Percentiles rank a stretch among this genome's conserved stretches.
These are phyloP conservation scores for Tephrocybe sp. DNA, from an alignment of 768 basidiomycete genomes.

Conservation along the genomic window DNA sequence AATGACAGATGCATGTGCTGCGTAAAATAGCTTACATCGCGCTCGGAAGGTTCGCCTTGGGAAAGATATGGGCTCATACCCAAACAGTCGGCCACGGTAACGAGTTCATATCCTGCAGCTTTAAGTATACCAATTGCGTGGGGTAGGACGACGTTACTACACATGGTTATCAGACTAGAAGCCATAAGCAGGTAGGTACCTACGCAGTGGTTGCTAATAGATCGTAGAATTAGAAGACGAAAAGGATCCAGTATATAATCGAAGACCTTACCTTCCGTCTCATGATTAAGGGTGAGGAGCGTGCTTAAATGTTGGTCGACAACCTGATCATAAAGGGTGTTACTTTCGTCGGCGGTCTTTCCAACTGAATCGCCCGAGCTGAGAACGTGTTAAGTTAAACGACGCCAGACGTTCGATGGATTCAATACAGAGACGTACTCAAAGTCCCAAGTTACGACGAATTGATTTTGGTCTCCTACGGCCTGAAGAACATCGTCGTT, in stretches of 20 bases:
- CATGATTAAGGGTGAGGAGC: slow-evolving; percentile 37
- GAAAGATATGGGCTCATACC: slow-evolving; percentile 29
- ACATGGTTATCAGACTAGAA: not conserved
- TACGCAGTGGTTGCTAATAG: slow-evolving; percentile 22
- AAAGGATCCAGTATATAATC: not conserved
- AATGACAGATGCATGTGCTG: not conserved
- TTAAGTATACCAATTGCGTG: slow-evolving; percentile 32
- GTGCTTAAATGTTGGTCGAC: slow-evolving; percentile 24
- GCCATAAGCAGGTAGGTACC: not conserved
- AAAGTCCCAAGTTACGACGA: slow-evolving; percentile 25
- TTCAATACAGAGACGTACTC: slow-evolving; percentile 12
- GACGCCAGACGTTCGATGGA: not conserved
- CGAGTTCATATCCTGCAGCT: slow-evolving; percentile 34
- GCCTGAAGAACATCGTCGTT: slow-evolving; percentile 34
- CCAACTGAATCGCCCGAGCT: slow-evolving; percentile 38
- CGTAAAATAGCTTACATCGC: slow-evolving; percentile 24
- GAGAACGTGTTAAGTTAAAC: not conserved
- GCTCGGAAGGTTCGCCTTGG: slow-evolving; percentile 23
- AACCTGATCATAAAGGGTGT: slow-evolving; percentile 24
- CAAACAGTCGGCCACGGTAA: slow-evolving; percentile 37
- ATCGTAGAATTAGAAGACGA: not conserved
- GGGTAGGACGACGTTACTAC: slow-evolving; percentile 30
- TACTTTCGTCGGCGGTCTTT: slow-evolving; percentile 24
- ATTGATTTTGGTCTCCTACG: slow-evolving; percentile 18
- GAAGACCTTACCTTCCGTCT: slow-evolving; percentile 22